These are phyloP conservation scores for Tetragonia tetragonoides DNA, from an alignment of 148 eudicot genomes.

Conservation along the genomic window DNA sequence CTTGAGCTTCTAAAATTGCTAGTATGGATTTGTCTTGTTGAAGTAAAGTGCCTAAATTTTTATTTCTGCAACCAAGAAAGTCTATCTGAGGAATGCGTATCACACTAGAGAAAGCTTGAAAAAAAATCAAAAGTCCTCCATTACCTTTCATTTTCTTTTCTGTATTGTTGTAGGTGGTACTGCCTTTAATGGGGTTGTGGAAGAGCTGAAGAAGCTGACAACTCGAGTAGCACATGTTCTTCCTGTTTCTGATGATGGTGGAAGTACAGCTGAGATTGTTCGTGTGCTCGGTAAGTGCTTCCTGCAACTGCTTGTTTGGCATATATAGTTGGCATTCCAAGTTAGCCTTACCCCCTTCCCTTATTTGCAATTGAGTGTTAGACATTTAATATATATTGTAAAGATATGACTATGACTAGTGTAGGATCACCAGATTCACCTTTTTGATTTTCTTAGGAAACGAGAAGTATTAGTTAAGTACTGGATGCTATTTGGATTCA, in stretches of 20 bases:
- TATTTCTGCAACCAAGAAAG: background rate
- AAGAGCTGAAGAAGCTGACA: slow-evolving; percentile 91
- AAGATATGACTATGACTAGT: too few relatives aligned
- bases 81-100: background rate
- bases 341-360: background rate
- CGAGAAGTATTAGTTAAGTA: too few relatives aligned
- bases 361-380: background rate
- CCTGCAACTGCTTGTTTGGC: slow-evolving; percentile 26
- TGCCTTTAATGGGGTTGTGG: slow-evolving; percentile 93
- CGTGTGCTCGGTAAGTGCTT: slow-evolving; percentile 98
- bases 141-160: background rate
- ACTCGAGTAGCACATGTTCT: slow-evolving; percentile 90
- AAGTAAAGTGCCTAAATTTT: background rate
- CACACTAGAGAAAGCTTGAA: background rate
- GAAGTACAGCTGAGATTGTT: slow-evolving; percentile 98
- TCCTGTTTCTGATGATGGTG: slow-evolving; percentile 99
- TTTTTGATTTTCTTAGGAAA: too few relatives aligned
- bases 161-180: slow-evolving; percentile 69
- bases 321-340: background rate
- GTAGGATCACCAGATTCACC: too few relatives aligned
- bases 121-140: background rate
- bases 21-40: background rate
- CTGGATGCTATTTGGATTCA: too few relatives aligned
- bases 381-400: too few relatives aligned
- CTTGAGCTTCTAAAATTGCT: background rate